phyloP scores from a whole-genome alignment of 83 land plant genomes.

The Diphasiastrum complanatum region DNA sequence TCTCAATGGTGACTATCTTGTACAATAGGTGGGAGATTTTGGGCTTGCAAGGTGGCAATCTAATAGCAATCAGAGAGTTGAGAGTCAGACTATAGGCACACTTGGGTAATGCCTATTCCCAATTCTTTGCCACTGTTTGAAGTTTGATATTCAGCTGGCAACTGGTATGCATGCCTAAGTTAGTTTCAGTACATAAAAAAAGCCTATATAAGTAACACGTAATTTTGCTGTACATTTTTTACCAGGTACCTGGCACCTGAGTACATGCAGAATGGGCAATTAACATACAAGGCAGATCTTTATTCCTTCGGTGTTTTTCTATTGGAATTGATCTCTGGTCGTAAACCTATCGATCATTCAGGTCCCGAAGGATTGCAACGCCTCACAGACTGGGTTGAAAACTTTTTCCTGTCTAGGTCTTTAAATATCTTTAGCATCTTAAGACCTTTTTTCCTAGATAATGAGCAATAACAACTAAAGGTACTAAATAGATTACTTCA shows the following conservation, averaged over 20 bases:
- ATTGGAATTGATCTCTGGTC: constrained; percentile 22
- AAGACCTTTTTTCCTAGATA: too few relatives aligned
- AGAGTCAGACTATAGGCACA: constrained; percentile 72
- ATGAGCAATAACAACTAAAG: too few relatives aligned
- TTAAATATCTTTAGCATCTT: too few relatives aligned
- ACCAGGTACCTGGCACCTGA: constrained; percentile 24
- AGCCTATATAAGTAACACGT: too few relatives aligned
- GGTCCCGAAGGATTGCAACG: constrained; percentile 16
- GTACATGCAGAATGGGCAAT: constrained; percentile 23
- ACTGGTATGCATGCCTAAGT: too few relatives aligned
- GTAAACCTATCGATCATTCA: constrained; percentile 17
- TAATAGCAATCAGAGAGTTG: constrained; percentile 58
- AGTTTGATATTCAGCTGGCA: too few relatives aligned
- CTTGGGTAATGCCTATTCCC: constrained; percentile 76
- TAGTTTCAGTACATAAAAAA: too few relatives aligned
- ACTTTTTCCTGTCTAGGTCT: too few relatives aligned
- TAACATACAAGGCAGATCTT: constrained; percentile 26
- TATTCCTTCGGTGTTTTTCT: constrained; percentile 27
- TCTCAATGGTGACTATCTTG: too few relatives aligned
- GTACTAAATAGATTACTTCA: too few relatives aligned
- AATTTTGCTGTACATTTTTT: too few relatives aligned
- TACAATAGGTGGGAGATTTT: constrained; percentile 74
- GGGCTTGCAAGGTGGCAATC: constrained; percentile 89
- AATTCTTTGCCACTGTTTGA: too few relatives aligned
- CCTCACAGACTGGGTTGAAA: constrained; percentile 26